phyloP scores from a whole-genome alignment of 1,139 yeast genomes.

The Sugiyamaella novakii region DNA sequence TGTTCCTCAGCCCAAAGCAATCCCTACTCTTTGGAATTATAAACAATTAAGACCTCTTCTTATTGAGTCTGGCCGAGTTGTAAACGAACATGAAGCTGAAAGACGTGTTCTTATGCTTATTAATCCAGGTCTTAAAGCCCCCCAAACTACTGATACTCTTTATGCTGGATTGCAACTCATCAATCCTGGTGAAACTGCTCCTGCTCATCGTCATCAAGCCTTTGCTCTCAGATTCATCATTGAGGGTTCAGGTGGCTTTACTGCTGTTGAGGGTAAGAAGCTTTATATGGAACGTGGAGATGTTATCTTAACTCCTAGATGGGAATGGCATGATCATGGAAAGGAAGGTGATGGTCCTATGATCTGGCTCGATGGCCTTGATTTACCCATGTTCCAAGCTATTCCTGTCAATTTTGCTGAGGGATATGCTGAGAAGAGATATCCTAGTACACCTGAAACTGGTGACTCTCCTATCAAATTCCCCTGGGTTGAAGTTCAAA shows the following conservation, averaged over 20 bases:
- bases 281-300: slow-evolving; percentile 36
- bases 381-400: slow-evolving; percentile 36
- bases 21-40: slow-evolving; percentile 34
- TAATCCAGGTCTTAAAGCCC: slow-evolving; percentile 34
- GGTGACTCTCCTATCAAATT: slow-evolving; percentile 29
- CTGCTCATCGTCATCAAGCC: slow-evolving; percentile 36
- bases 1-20: slow-evolving; percentile 34
- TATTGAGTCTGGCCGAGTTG: slow-evolving; percentile 32
- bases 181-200: slow-evolving; percentile 37
- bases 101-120: slow-evolving; percentile 36
- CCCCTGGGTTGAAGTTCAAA: slow-evolving; percentile 33
- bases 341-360: slow-evolving; percentile 37
- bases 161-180: slow-evolving; percentile 37
- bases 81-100: slow-evolving; percentile 35
- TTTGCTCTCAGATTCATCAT: slow-evolving; percentile 36
- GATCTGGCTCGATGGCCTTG: slow-evolving; percentile 38
- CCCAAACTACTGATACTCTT: slow-evolving; percentile 37
- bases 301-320: slow-evolving; percentile 37
- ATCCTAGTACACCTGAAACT: slow-evolving; percentile 28
- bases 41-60: slow-evolving; percentile 32
- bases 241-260: slow-evolving; percentile 36
- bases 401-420: slow-evolving; percentile 38
- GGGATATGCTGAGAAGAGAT: slow-evolving; percentile 31
- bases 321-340: slow-evolving; percentile 40
- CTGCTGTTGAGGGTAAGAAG: slow-evolving; percentile 36